Conservation (phyloP, 345 rosid species). For the Mangifera indica region DNA sequence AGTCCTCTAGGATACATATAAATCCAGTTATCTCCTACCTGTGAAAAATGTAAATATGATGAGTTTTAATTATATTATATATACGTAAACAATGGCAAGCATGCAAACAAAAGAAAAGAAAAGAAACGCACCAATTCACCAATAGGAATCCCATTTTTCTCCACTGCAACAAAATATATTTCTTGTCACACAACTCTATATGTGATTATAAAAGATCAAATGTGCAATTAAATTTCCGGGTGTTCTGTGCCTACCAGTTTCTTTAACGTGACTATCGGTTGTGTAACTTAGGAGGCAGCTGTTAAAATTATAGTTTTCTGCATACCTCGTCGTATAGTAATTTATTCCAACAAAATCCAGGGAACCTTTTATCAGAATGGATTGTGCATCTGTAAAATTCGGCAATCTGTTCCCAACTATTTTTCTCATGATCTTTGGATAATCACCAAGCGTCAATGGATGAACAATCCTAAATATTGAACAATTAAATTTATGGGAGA, state of each 20-base stretch:
- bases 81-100: background rate
- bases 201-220: background rate
- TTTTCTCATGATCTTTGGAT: constrained; percentile 50
- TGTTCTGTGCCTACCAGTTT: constrained; percentile 11
- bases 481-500: background rate
- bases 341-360: constrained; percentile 55
- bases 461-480: constrained; percentile 37
- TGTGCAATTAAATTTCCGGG: background rate
- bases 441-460: constrained; percentile 58
- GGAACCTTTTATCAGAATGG: constrained; percentile 47
- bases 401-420: constrained; percentile 57
- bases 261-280: constrained; percentile 26
- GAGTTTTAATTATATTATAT: too few species aligned
- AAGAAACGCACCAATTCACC: constrained; percentile 30
- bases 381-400: constrained; percentile 46
- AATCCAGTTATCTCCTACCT: constrained; percentile 37
- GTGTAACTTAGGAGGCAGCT: constrained; percentile 24
- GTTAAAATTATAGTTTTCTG: constrained; percentile 12
- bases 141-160: constrained; percentile 35
- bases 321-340: constrained; percentile 55
- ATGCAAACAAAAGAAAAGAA: background rate
- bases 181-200: background rate
- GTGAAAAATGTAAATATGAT: background rate
- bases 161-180: constrained; percentile 22
- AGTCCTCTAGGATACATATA: constrained; percentile 41